A percentile compares a stretch with the other conserved stretches of the same genome.
Conservation (phyloP, 305 asterid species). For the Fraxinus paxiana region DNA sequence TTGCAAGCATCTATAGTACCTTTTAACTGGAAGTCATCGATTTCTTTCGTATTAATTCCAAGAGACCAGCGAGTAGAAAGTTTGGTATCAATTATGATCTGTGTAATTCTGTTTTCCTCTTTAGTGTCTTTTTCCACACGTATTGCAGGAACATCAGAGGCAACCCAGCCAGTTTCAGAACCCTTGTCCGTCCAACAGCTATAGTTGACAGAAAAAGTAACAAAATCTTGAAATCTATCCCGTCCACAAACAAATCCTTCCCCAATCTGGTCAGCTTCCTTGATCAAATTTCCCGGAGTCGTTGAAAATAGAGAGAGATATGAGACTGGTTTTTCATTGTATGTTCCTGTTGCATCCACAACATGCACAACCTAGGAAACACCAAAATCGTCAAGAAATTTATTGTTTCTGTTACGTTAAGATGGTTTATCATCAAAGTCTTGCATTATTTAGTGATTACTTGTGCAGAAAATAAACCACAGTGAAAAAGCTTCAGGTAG, state of each 20-base stretch:
- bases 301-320: conserved; percentile 70
- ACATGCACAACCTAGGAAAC: conserved; percentile 78
- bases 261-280: conserved; percentile 70
- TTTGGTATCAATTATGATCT: conserved; percentile 51
- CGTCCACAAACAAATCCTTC: conserved; percentile 72
- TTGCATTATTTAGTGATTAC: not conserved
- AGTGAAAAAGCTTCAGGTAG: not conserved
- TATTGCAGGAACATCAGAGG: conserved; percentile 63
- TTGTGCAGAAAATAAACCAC: not conserved
- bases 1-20: conserved; percentile 39
- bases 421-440: not conserved
- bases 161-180: conserved; percentile 57
- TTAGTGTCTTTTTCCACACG: conserved; percentile 49
- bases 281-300: conserved; percentile 73
- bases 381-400: not conserved
- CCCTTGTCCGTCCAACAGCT: conserved; percentile 62
- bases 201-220: conserved; percentile 71
- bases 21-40: conserved; percentile 73
- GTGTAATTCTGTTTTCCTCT: conserved; percentile 53
- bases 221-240: conserved; percentile 63
- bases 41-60: conserved; percentile 62
- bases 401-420: not conserved
- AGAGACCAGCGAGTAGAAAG: conserved; percentile 83
- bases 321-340: conserved; percentile 47
- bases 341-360: conserved; percentile 51